These are phyloP conservation scores for Epichloe festucae DNA, from an alignment of 2,329 filamentous ascomycete species.

Conservation along the genomic window DNA sequence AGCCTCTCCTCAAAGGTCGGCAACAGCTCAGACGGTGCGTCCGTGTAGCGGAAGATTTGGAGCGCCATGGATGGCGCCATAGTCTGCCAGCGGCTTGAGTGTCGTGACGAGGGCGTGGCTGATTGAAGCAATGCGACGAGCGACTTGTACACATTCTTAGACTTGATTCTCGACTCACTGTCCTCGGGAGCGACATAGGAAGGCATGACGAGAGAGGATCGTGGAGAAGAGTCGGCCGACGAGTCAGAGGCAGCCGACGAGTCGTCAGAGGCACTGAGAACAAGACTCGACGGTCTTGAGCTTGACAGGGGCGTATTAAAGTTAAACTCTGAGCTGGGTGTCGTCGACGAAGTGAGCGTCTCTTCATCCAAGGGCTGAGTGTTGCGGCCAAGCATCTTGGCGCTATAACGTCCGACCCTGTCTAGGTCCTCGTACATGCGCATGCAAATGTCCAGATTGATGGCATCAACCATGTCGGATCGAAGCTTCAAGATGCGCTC, in stretches of 20 bases:
- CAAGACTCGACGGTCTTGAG: constrained; percentile 38
- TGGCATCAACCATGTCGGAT: constrained; percentile 46
- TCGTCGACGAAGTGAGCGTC: constrained; percentile 9
- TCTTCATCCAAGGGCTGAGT: constrained; percentile 18
- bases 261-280: constrained; percentile 34
- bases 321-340: constrained; percentile 27
- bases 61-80: constrained; percentile 41
- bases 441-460: constrained; percentile 54
- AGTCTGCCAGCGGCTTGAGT: constrained; percentile 36
- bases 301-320: constrained; percentile 32
- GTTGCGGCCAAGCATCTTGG: constrained; percentile 8
- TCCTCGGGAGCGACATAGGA: constrained; percentile 24
- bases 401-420: constrained; percentile 26
- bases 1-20: constrained; percentile 37
- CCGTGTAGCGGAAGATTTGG: constrained; percentile 45
- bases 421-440: constrained; percentile 42
- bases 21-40: constrained; percentile 35
- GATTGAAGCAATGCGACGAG: constrained; percentile 43
- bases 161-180: constrained; percentile 29
- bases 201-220: constrained; percentile 30
- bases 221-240: constrained; percentile 38
- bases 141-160: constrained; percentile 37
- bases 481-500: constrained; percentile 49
- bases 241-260: constrained; percentile 39
- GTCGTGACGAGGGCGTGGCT: constrained; percentile 27